Evolutionary conservation across 805 yeast genomes (phyloP).

Genomic region (Yueomyces sinensis): DNA sequence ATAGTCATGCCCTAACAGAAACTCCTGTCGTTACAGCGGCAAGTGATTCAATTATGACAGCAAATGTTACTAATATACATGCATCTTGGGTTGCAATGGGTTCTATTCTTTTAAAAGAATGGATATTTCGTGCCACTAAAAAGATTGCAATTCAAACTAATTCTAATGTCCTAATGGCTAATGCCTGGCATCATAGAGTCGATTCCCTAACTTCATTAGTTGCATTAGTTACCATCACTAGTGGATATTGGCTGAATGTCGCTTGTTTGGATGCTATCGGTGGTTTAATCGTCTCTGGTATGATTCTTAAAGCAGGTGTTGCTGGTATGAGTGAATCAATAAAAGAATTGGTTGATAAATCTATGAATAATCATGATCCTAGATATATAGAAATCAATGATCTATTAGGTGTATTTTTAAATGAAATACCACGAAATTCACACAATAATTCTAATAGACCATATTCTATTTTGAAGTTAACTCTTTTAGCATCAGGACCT

Average conservation of each 20-base stretch:
- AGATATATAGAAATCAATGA: conserved; percentile 29
- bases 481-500: conserved; percentile 44
- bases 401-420: background rate
- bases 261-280: conserved; percentile 89
- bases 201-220: conserved; percentile 88
- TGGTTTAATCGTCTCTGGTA: conserved; percentile 70
- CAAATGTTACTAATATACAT: conserved; percentile 52
- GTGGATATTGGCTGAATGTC: conserved; percentile 65
- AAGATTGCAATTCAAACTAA: conserved; percentile 64
- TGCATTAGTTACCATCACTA: conserved; percentile 76
- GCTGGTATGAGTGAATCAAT: conserved; percentile 57
- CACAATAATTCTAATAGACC: conserved; percentile 23
- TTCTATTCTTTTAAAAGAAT: conserved; percentile 76
- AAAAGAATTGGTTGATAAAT: conserved; percentile 67
- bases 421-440: conserved; percentile 20
- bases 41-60: conserved; percentile 5
- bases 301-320: conserved; percentile 77
- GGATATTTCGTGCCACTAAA: conserved; percentile 74
- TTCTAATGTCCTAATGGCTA: conserved; percentile 85
- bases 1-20: conserved; percentile 17
- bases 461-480: conserved; percentile 27
- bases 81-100: conserved; percentile 96
- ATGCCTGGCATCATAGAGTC: conserved; percentile 98
- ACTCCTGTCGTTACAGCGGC: background rate
- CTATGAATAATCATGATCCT: conserved; percentile 38